Conservation (phyloP, 345 rosid species). For the Toxicodendron radicans region DNA sequence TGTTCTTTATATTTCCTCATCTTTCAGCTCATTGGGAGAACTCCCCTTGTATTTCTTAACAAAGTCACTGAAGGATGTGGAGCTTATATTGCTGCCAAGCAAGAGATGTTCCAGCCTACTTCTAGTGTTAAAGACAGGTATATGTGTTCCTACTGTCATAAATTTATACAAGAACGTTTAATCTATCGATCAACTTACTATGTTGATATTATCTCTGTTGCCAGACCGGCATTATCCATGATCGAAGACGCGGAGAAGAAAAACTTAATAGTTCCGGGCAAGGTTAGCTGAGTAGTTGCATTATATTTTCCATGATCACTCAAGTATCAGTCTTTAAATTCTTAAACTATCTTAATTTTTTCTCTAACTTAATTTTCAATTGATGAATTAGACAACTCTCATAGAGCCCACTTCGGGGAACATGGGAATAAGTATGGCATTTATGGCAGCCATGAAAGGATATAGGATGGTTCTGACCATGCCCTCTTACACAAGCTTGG, state of each 20-base stretch:
- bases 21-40: constrained; percentile 74
- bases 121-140: constrained; percentile 95
- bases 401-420: constrained; percentile 98
- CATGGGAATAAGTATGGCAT: constrained; percentile 97
- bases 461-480: constrained; percentile 86
- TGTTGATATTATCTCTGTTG: constrained; percentile 2
- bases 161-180: neutral
- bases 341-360: neutral
- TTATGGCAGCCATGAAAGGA: constrained; percentile 90
- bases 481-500: constrained; percentile 98
- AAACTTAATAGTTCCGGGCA: constrained; percentile 69
- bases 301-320: neutral
- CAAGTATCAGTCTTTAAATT: neutral
- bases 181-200: neutral
- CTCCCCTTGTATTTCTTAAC: constrained; percentile 82
- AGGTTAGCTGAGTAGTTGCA: constrained; percentile 39
- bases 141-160: neutral
- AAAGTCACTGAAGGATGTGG: constrained; percentile 88
- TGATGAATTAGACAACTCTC: constrained; percentile 58
- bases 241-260: constrained; percentile 77
- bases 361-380: neutral
- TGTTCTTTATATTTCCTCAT: neutral
- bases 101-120: constrained; percentile 95
- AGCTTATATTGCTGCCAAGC: constrained; percentile 86
- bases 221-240: constrained; percentile 92